Conservation (phyloP, 345 rosid genomes). For the Populus tremula region DNA sequence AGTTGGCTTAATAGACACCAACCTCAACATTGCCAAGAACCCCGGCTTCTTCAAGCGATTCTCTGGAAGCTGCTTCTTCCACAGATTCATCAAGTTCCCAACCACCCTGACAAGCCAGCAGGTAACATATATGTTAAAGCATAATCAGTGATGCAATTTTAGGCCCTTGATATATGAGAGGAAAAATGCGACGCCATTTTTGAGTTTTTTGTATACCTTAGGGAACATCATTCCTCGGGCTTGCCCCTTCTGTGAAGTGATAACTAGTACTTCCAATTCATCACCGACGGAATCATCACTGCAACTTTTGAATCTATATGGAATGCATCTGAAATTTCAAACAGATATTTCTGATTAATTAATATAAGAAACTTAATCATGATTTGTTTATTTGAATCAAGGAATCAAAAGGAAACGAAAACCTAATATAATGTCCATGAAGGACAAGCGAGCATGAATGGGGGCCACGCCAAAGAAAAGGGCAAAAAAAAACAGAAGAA, state of each 20-base stretch:
- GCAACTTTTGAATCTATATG: conserved; percentile 52
- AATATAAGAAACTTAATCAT: background rate
- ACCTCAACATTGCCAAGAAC: conserved; percentile 79
- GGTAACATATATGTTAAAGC: background rate
- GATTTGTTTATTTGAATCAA: background rate
- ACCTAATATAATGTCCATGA: background rate
- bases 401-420: background rate
- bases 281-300: conserved; percentile 33
- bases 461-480: background rate
- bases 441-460: background rate
- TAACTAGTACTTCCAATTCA: conserved; percentile 67
- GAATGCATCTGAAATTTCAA: conserved; percentile 58
- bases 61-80: conserved; percentile 76
- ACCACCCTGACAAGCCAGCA: conserved; percentile 54
- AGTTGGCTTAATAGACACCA: background rate
- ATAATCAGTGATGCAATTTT: background rate
- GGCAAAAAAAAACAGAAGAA: background rate
- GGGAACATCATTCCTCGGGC: conserved; percentile 80
- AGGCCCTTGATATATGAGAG: background rate
- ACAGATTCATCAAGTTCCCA: conserved; percentile 91
- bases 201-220: conserved; percentile 43
- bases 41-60: conserved; percentile 83
- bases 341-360: background rate
- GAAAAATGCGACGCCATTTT: background rate
- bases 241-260: conserved; percentile 66